Evolutionary conservation across 2,329 filamentous ascomycete species (phyloP), one percentile per base, ranked within the genome.

Genomic region (Macrophomina pseudophaseolina): DNA sequence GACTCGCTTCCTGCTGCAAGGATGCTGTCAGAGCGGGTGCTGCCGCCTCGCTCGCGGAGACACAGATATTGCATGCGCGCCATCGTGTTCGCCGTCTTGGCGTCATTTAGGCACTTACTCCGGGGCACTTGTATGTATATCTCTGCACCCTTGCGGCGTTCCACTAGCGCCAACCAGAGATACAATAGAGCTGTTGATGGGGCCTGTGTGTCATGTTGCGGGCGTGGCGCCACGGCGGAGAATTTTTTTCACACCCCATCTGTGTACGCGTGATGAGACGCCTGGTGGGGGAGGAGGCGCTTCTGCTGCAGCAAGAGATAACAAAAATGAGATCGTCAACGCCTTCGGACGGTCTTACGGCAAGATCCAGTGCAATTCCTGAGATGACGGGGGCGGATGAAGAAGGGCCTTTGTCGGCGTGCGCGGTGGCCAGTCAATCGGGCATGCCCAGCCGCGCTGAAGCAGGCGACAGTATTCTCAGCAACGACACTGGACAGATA

Each of bases 331-430:
- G 42, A 44, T 44, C 42, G 12, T 16, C 42, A 9, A 49, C 46
- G 46, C n/a, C 8, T 6, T 6, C 23, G 46, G 46, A 28, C 49
- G 49, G 49, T 30, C 28, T n/a, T 28, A 18, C 30, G 14, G 49
- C 2, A 4, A n/a, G 49, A 53, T 33, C 28, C 28, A 11, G 18
- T n/a, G 14, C 23, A 53, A 12, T 30, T 16, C 12, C 16, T 44
- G 42, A 44, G 30, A 32, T n/a, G 32, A 8, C 16, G 16, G 32
- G 16, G 38, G 16, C 7, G 9, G 23, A 28, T 7, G 9, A 28
- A 54, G 52, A 54, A 54, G 52, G 52, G 30, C 52, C 52, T n/a
- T 38, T 30, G 52, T 54, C 52, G 52, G 52, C 52, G 32, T 16
- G 32, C 8, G 16, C 23, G 52, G 5, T 16, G 5, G 28, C 52